phyloP scores from a whole-genome alignment of 1,284 basidiomycete species.

The Fomitiporia mediterranea region DNA sequence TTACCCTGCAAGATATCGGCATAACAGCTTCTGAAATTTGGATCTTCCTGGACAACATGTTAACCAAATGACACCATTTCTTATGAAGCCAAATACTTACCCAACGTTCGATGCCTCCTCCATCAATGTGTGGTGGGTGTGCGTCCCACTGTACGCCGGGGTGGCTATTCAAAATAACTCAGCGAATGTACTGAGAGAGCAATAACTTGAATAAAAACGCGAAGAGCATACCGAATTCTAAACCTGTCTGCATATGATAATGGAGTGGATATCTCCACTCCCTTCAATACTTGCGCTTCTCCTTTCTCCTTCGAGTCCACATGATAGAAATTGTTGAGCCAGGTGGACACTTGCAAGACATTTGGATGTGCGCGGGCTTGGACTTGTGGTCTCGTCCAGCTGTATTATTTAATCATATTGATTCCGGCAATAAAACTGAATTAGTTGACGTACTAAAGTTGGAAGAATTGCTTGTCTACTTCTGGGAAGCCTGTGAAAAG shows the following conservation, averaged over 20 bases:
- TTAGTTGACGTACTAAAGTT: conserved; percentile 51
- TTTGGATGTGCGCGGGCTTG: conserved; percentile 73
- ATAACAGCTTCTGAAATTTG: conserved; percentile 63
- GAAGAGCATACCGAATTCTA: conserved; percentile 46
- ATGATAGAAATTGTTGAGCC: conserved; percentile 65
- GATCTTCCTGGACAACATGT: conserved; percentile 47
- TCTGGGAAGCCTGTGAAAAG: conserved; percentile 45
- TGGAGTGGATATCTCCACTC: conserved; percentile 66
- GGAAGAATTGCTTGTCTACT: conserved; percentile 65
- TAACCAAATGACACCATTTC: too few species aligned
- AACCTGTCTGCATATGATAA: conserved; percentile 81
- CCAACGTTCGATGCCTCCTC: conserved; percentile 82
- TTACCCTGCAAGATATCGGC: conserved; percentile 60
- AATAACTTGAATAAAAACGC: background rate
- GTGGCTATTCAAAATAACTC: conserved; percentile 35
- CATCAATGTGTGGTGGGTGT: conserved; percentile 78
- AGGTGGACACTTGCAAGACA: conserved; percentile 51
- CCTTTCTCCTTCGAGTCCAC: conserved; percentile 12
- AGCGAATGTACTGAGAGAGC: background rate
- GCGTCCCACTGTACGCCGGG: conserved; percentile 64
- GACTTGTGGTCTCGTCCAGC: conserved; percentile 69
- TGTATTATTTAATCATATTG: conserved; percentile 24
- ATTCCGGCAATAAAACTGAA: too few species aligned
- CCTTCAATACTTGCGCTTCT: conserved; percentile 36
- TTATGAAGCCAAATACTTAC: background rate